Base-by-base conservation (phyloP, 805 yeast species). In the Barnettozyma salicaria region DNA sequence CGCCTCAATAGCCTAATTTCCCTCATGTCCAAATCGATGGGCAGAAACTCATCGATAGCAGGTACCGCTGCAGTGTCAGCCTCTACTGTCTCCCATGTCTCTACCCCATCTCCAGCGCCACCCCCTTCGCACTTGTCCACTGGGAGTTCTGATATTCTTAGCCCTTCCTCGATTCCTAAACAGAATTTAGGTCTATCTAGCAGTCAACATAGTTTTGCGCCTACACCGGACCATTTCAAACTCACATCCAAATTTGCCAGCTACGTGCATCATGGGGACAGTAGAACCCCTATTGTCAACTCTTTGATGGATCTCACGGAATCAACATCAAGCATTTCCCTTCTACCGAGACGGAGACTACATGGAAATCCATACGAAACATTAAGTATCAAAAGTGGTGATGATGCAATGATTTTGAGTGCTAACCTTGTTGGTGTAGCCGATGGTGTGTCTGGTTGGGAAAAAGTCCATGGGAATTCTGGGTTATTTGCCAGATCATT, bases 391-490 rank as follows among this genome's bases (percentile, higher is more conserved):
- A 68, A 68, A 43, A 72, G 72, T 17, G 78, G 79, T 1, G 79
- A 73, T 43, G 79, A 73, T 48, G 76, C 79, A 7, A 70, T 73
- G 76, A 56, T 73, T 28, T 69, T 71, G 2, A 67, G 74, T 4
- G 75, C 77, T 0, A 63, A 72, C 5, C 63, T 72, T 29, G 48
- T 73, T 37, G 78, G 74, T 3, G 65, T 73, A 4, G 78, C 79
- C 4, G 79, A 73, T 48, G 79, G 79, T 2, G 75, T 73, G 7
- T 67, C 74, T 16, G 76, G 76, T 1, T 73, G 78, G 78, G 73
- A 68, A 47, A 63, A 67, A 14, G 63, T 59, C 27, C 67, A 68
- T 37, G 59, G 71, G 10, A 60, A 67, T 20, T 64, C 74, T 17
- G 77, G 78, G 2, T 58, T 71, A 14, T 73, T 76, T 74, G 67